phyloP scores from a whole-genome alignment of 1,284 basidiomycete genomes.

The Puccinia novopanici region DNA sequence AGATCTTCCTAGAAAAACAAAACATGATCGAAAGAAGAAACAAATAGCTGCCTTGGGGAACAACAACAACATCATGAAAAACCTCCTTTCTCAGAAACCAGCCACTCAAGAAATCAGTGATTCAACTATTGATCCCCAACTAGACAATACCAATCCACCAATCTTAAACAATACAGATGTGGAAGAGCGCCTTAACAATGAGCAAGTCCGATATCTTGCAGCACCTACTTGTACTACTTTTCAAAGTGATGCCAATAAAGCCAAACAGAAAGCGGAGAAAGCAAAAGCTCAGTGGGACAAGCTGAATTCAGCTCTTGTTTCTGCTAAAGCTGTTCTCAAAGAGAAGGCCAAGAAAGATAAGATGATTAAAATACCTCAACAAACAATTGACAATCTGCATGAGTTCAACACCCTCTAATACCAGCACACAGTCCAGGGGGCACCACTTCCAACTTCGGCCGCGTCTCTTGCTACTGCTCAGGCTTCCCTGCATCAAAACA shows the following conservation, averaged over 20 bases:
- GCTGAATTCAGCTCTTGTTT: background rate
- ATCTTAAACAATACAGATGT: background rate
- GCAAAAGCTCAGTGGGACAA: background rate
- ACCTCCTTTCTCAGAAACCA: background rate
- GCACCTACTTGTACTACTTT: too few relatives aligned
- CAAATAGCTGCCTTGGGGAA: background rate
- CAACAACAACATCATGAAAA: background rate
- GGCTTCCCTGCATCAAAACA: background rate
- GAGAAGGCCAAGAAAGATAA: conserved; percentile 13
- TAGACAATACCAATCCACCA: background rate
- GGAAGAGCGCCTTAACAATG: background rate
- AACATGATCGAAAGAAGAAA: too few relatives aligned
- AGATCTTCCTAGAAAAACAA: too few relatives aligned
- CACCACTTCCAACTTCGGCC: background rate
- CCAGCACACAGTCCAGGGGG: background rate
- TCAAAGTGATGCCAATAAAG: background rate
- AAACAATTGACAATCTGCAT: conserved; percentile 3
- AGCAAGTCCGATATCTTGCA: background rate
- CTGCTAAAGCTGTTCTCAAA: conserved; percentile 9
- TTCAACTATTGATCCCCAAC: background rate
- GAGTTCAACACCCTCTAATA: conserved; percentile 6
- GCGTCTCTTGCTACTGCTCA: conserved; percentile 13
- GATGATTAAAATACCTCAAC: conserved; percentile 4
- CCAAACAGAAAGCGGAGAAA: background rate
- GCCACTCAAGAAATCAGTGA: background rate